Evolutionary conservation across 2,329 filamentous ascomycete genomes (phyloP).

Genomic region (Pestalotiopsis sp.): DNA sequence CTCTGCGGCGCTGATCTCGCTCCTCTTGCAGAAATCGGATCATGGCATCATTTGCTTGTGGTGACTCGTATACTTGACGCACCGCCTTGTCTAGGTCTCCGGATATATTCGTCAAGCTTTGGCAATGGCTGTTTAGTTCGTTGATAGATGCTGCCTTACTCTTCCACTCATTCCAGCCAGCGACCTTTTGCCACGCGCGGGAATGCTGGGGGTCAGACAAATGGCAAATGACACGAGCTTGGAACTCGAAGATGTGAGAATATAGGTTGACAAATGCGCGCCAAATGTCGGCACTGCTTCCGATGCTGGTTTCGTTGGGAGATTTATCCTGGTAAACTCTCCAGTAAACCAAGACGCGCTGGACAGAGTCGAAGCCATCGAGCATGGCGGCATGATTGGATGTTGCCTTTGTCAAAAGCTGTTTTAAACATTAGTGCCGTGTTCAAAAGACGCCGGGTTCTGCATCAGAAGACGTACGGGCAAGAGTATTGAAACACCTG

Average conservation of each 20-base stretch:
- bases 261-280: constrained; percentile 19
- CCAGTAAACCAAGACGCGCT: not conserved
- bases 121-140: constrained; percentile 7
- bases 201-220: constrained; percentile 20
- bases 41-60: not conserved
- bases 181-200: constrained; percentile 18
- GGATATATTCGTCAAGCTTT: not conserved
- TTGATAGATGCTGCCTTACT: constrained; percentile 9
- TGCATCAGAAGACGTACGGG: not conserved
- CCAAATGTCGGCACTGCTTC: not conserved
- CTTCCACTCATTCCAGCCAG: constrained; percentile 13
- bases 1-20: not conserved
- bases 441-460: not conserved
- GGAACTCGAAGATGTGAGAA: constrained; percentile 24
- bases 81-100: not conserved
- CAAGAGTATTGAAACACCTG: constrained; percentile 14
- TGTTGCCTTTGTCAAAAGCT: not conserved
- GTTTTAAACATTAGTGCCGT: not conserved
- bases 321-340: not conserved
- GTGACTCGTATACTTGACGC: constrained; percentile 17
- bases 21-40: constrained; percentile 18
- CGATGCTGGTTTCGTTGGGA: not conserved
- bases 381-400: not conserved
- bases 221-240: constrained; percentile 17
- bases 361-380: not conserved